These are phyloP conservation scores for Davidsoniella eucalypti DNA, from an alignment of 2,329 filamentous ascomycete species.

Conservation along the genomic window DNA sequence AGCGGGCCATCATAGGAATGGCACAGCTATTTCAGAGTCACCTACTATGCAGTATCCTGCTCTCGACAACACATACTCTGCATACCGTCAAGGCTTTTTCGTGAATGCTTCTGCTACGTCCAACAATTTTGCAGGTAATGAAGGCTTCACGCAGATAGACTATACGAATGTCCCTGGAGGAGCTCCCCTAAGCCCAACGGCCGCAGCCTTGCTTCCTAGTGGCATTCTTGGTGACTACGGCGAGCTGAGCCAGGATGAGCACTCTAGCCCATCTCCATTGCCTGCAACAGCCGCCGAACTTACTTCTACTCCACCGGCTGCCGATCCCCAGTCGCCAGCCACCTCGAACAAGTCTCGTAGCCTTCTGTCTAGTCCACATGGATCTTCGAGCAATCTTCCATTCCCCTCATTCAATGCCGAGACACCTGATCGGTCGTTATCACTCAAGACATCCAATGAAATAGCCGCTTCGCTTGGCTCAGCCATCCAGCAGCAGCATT, in stretches of 20 bases:
- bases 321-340: constrained; percentile 40
- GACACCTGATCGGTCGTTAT: constrained; percentile 9
- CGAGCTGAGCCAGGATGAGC: constrained; percentile 33
- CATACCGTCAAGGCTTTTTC: constrained; percentile 37
- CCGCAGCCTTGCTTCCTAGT: constrained; percentile 56
- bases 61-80: constrained; percentile 30
- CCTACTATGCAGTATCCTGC: constrained; percentile 25
- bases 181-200: constrained; percentile 62
- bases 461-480: constrained; percentile 21
- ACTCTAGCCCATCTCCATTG: constrained; percentile 25
- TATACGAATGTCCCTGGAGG: constrained; percentile 42
- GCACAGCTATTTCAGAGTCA: constrained; percentile 14
- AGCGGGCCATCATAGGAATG: no score
- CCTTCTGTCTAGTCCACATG: constrained; percentile 44
- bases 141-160: constrained; percentile 43
- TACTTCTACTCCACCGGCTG: constrained; percentile 16
- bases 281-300: constrained; percentile 20
- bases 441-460: constrained; percentile 14
- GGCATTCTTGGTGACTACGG: constrained; percentile 39
- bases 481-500: constrained; percentile 20
- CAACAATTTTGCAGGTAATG: constrained; percentile 16
- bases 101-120: constrained; percentile 25
- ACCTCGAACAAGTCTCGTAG: constrained; percentile 42
- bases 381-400: constrained; percentile 40
- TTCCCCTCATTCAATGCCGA: constrained; percentile 24